Base-by-base conservation (phyloP, 2,329 filamentous ascomycete species). In the Fusarium sp. region DNA sequence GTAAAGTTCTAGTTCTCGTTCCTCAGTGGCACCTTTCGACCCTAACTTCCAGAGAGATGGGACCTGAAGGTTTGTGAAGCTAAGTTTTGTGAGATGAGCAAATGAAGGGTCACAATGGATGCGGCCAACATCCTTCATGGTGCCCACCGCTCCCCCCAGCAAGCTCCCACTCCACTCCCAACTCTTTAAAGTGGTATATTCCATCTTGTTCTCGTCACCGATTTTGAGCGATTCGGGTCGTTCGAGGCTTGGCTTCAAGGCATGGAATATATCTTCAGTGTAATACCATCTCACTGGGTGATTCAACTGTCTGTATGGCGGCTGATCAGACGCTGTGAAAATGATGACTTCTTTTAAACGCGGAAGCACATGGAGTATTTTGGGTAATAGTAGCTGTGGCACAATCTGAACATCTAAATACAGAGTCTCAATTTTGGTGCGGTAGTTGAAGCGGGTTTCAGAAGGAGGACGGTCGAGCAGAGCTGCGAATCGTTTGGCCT, bases 341-440 rank as follows among this genome's bases (percentile, higher is more conserved):
- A 97, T 85, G 60, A 93, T 88, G 32, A 98, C 80, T 50, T 90
- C 86, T 54, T 86, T 86, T 18, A 97, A 83, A 49, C 88, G 89
- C 1, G 90, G 90, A 8, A 93, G 85, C 47, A 87, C 84, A 42
- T 84, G 82, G 21, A 97, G 82, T 51, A 97, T 79, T 27, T 83
- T 74, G 85, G 85, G 74, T 10, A 81, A 37, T 5, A 76, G 49
- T 7, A 62, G 40, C 27, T 75, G 77, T 81, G 86, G 72, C 78
- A 86, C 86, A 8, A 90, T 87, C 72, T 94, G 86, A 13, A 91
- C 89, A 74, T 96, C 90, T 49, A 97, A 82, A 61, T 89, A 87
- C 23, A 97, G 80, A 10, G 86, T 84, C 74, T 90, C 87, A 51
- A 96, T 85, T 81, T 94, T 97, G 71, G 84, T 84, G 42, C 87